Conservation (phyloP, 176 grass and related monocot species). For the Leersia perrieri region DNA sequence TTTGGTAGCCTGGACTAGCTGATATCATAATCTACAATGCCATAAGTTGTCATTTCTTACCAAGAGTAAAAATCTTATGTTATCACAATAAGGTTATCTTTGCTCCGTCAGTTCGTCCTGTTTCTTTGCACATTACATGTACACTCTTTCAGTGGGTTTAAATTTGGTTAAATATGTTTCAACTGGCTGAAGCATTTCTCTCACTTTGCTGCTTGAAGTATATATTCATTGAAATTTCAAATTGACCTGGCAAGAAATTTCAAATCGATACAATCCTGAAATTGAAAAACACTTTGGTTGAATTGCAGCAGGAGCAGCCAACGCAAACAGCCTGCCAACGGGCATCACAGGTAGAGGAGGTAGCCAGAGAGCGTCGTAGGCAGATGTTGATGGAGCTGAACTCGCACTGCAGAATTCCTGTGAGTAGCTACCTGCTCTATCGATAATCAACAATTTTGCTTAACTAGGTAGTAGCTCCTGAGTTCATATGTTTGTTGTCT, state of each 20-base stretch:
- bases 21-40: neutral
- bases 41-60: neutral
- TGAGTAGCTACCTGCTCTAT: constrained; percentile 34
- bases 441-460: neutral
- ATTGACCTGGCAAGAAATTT: neutral
- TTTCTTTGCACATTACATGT: neutral
- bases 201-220: neutral
- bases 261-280: neutral
- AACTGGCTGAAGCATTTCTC: neutral
- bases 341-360: constrained; percentile 50
- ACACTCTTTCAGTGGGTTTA: neutral
- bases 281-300: neutral
- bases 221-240: neutral
- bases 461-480: neutral
- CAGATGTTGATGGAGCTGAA: constrained; percentile 73
- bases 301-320: constrained; percentile 33
- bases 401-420: constrained; percentile 61
- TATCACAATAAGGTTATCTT: neutral
- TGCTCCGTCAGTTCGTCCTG: neutral
- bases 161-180: neutral
- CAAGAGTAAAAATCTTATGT: neutral
- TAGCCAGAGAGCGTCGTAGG: constrained; percentile 42
- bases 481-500: neutral
- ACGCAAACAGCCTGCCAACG: constrained; percentile 43
- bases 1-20: neutral